Evolutionary conservation across 768 basidiomycete genomes (phyloP).

Genomic region (Dendrothele bispora): DNA sequence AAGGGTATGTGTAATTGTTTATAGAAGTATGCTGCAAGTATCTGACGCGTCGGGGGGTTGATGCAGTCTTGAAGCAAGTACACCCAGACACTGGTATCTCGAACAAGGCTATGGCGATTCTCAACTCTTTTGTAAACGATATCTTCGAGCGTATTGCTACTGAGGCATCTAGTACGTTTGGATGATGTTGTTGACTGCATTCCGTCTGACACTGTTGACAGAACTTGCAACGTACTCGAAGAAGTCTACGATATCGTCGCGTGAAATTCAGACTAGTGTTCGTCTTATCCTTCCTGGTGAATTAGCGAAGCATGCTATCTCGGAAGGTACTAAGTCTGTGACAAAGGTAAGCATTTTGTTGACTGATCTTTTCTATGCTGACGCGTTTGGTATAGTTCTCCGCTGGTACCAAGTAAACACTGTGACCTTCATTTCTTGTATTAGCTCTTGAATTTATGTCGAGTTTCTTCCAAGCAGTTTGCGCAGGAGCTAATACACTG

Average conservation of each 20-base stretch:
- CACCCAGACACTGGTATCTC: constrained; percentile 94
- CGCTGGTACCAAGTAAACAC: constrained; percentile 45
- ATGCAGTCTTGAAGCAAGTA: constrained; percentile 80
- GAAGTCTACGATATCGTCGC: constrained; percentile 90
- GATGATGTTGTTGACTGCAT: background rate
- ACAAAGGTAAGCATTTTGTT: constrained; percentile 45
- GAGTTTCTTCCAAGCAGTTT: background rate
- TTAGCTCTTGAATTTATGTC: background rate
- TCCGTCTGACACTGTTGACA: constrained; percentile 21
- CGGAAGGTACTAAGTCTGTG: constrained; percentile 77
- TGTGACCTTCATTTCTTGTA: background rate
- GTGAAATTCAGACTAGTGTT: constrained; percentile 86
- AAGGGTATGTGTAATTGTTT: constrained; percentile 48
- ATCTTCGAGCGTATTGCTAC: constrained; percentile 81
- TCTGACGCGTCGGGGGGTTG: background rate
- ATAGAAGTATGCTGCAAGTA: background rate
- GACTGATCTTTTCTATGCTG: background rate
- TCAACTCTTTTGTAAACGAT: constrained; percentile 84
- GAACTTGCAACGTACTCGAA: constrained; percentile 85
- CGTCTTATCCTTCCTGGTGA: constrained; percentile 84
- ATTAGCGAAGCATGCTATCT: constrained; percentile 86
- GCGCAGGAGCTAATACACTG: too few species aligned
- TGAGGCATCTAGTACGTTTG: constrained; percentile 62
- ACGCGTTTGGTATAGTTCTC: constrained; percentile 45
- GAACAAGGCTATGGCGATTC: constrained; percentile 84